Base-by-base conservation (phyloP, 495 filamentous ascomycete species). In the Physcia stellaris region DNA sequence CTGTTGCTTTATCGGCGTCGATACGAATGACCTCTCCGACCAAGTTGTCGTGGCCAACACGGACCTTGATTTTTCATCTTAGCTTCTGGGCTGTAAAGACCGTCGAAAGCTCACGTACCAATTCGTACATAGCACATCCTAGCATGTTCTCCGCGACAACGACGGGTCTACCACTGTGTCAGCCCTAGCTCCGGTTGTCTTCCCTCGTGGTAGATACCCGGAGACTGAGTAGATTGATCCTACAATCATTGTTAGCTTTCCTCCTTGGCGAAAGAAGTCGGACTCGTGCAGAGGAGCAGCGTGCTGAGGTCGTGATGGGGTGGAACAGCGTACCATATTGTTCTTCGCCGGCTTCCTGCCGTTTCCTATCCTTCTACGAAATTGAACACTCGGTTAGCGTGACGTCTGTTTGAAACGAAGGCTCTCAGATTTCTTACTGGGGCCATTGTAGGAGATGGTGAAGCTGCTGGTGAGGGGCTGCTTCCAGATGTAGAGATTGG, bases 101-200 rank as follows among this genome's bases (percentile, higher is more conserved):
- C 30, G n/a, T n/a, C n/a, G n/a, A n/a, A n/a, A n/a, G n/a, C 36
- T 11, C 40, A 46, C 70, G 43, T 63, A 88, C 88, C 73, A 99
- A 66, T 67, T 99, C 90, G 71, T 99, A 95, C 92, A 99, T 96
- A 54, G 90, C 86, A 77, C 90, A 92, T 55, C 90, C 90, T 55
- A 86, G 82, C 87, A 96, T 94, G 59, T 95, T 77, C 68, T 96
- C 87, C 56, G 92, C 90, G 49, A 96, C 77, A 48, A 96, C 79
- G 65, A 99, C 90, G 50, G 90, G 92, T 32, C 47, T 54, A 40
- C n/a, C 47, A 37, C 54, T 49, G 30, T 37, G 18, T 46, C 31
- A 43, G 30, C 16, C 44, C 50, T 48, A 48, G 50, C 51, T 56
- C 37, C 51, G 43, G 37, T 43, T 28, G 27, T 13, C 27, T 19